Conservation (phyloP, 768 basidiomycete species). For the Lactifluus pinguis region DNA sequence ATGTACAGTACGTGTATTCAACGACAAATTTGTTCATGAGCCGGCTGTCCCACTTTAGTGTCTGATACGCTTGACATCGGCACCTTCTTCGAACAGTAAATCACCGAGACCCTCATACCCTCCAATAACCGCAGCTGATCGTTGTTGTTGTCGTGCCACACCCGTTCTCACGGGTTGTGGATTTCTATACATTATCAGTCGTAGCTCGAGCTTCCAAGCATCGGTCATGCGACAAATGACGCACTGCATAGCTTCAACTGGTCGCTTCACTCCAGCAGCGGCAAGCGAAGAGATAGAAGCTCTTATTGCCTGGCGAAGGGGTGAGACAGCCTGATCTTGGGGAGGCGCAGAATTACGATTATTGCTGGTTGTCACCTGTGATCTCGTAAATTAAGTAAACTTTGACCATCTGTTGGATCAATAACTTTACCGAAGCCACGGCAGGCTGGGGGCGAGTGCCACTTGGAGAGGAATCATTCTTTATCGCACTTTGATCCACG, state of each 20-base stretch:
- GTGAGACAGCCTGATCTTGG: background rate
- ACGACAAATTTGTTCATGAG: background rate
- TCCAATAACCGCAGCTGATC: background rate
- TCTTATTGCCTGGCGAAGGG: conserved; percentile 6
- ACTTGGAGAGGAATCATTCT: background rate
- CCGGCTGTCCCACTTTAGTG: background rate
- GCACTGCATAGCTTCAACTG: conserved; percentile 11
- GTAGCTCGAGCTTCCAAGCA: background rate
- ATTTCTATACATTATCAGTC: background rate
- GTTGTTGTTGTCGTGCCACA: conserved; percentile 6
- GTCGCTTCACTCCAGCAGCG: conserved; percentile 12
- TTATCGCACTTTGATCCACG: background rate
- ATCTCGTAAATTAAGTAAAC: background rate
- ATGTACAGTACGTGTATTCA: no score
- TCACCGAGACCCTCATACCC: conserved; percentile 6
- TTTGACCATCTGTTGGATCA: no score
- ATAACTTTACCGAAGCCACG: background rate
- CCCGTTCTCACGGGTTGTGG: background rate
- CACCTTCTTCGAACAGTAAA: conserved; percentile 3
- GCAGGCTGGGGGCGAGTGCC: background rate
- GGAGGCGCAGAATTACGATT: background rate
- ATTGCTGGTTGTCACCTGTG: background rate
- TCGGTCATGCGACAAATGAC: background rate
- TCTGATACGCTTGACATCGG: conserved; percentile 17
- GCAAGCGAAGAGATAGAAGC: background rate